These are phyloP conservation scores for Rhododendron mucronatum DNA, from an alignment of 148 eudicot genomes.

Conservation along the genomic window DNA sequence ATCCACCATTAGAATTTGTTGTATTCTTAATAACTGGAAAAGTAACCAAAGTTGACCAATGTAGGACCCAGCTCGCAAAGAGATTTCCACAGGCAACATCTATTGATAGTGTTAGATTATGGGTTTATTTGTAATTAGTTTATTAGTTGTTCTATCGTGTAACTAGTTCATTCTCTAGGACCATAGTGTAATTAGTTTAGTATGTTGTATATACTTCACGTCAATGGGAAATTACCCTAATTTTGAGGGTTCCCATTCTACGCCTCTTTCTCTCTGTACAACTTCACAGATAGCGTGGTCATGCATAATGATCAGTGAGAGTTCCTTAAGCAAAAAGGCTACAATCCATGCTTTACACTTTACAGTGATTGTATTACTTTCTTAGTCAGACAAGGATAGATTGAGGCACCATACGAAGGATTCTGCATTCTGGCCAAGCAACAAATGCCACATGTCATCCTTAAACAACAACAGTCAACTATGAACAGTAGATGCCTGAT, in stretches of 20 bases:
- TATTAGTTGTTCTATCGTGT: too few species aligned
- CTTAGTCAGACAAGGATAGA: background rate
- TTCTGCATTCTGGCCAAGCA: background rate
- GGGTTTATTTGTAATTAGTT: too few species aligned
- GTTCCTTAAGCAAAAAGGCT: background rate
- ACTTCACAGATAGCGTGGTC: too few species aligned
- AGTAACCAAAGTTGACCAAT: background rate
- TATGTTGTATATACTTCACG: too few species aligned
- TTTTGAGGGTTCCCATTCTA: too few species aligned
- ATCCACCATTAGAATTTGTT: background rate
- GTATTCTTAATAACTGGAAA: background rate
- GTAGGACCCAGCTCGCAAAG: background rate
- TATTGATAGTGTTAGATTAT: background rate
- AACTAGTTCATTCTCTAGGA: too few species aligned
- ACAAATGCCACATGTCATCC: background rate
- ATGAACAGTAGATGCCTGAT: background rate
- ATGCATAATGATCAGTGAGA: background rate
- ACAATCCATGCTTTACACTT: background rate
- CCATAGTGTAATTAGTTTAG: too few species aligned
- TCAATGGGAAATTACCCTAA: too few species aligned
- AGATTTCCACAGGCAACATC: background rate
- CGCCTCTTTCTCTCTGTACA: too few species aligned
- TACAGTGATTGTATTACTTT: background rate
- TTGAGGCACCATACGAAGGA: background rate
- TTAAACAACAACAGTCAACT: background rate